Percentiles rank a stretch among this genome's conserved stretches.
Evolutionary conservation across 352 stramenopile genomes (phyloP).

Genomic region (Phytophthora agathidicida): DNA sequence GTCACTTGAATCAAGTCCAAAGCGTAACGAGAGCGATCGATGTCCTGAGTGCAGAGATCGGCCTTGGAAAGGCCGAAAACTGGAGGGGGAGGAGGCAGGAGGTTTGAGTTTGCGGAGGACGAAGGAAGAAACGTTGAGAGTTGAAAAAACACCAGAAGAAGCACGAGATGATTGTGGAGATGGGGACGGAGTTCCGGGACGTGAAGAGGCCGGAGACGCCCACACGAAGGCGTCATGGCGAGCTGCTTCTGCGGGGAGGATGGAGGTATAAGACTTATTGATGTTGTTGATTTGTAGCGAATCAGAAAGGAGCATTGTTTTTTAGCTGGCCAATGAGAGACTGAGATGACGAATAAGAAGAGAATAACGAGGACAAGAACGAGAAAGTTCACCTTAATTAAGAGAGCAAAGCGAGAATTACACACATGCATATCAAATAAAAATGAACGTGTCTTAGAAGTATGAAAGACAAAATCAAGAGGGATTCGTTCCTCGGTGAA

Average conservation of each 20-base stretch:
- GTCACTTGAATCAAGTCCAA: constrained; percentile 54
- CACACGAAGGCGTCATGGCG: constrained; percentile 6
- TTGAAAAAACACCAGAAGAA: constrained; percentile 14
- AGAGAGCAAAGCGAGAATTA: no score
- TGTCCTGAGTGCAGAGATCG: constrained; percentile 63
- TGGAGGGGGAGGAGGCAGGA: constrained; percentile 10
- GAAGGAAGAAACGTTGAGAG: constrained; percentile 5
- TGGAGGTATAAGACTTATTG: constrained; percentile 9
- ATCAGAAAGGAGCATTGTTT: constrained; percentile 12
- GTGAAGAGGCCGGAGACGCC: not conserved
- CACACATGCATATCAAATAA: no score
- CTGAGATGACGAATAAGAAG: no score
- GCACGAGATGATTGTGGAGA: not conserved
- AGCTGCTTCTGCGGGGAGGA: not conserved
- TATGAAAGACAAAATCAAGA: no score
- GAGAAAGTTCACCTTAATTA: no score
- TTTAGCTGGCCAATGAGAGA: constrained; percentile 5
- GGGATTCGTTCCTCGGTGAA: no score
- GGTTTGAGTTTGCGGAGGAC: constrained; percentile 4
- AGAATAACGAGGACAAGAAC: no score
- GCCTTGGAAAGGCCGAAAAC: constrained; percentile 40
- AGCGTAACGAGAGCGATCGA: constrained; percentile 43
- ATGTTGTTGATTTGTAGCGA: constrained; percentile 14
- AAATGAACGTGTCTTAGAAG: no score
- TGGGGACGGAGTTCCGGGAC: not conserved